These are phyloP conservation scores for Aspergillus luchuensis DNA, from an alignment of 2,329 filamentous ascomycete species.

Conservation along the genomic window DNA sequence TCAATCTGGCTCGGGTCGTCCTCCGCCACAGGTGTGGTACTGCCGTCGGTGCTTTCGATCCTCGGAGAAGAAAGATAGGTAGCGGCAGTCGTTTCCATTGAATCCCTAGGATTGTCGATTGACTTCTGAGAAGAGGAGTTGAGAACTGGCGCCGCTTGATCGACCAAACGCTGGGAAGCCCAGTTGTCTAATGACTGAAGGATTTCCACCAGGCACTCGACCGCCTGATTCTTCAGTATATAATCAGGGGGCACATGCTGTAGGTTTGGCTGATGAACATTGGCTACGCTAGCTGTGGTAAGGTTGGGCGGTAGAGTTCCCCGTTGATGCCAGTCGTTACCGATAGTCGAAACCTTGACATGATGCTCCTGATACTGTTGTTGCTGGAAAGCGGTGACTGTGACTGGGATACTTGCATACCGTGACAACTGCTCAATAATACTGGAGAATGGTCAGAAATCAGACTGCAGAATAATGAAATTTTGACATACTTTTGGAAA, in stretches of 20 bases:
- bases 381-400: slow-evolving; percentile 75
- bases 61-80: slow-evolving; percentile 61
- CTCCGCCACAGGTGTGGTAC: slow-evolving; percentile 69
- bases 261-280: slow-evolving; percentile 47
- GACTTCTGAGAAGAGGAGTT: slow-evolving; percentile 53
- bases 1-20: slow-evolving; percentile 95
- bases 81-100: slow-evolving; percentile 67
- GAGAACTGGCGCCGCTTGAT: slow-evolving; percentile 55
- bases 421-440: slow-evolving; percentile 92
- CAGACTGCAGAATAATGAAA: neutral
- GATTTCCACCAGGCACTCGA: slow-evolving; percentile 87
- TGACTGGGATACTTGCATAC: slow-evolving; percentile 76
- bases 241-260: slow-evolving; percentile 84
- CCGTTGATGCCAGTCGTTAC: slow-evolving; percentile 80
- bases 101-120: slow-evolving; percentile 66
- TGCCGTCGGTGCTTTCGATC: slow-evolving; percentile 56
- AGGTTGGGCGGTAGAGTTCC: slow-evolving; percentile 85
- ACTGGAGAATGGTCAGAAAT: slow-evolving; percentile 38
- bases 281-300: slow-evolving; percentile 73
- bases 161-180: slow-evolving; percentile 69
- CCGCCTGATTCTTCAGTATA: slow-evolving; percentile 81
- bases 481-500: slow-evolving; percentile 66
- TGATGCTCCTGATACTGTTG: slow-evolving; percentile 83
- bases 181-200: slow-evolving; percentile 89
- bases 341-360: slow-evolving; percentile 59